Evolutionary conservation across 2,329 filamentous ascomycete genomes (phyloP), one percentile per base, ranked within the genome.

Genomic region (Alternaria gaisen): DNA sequence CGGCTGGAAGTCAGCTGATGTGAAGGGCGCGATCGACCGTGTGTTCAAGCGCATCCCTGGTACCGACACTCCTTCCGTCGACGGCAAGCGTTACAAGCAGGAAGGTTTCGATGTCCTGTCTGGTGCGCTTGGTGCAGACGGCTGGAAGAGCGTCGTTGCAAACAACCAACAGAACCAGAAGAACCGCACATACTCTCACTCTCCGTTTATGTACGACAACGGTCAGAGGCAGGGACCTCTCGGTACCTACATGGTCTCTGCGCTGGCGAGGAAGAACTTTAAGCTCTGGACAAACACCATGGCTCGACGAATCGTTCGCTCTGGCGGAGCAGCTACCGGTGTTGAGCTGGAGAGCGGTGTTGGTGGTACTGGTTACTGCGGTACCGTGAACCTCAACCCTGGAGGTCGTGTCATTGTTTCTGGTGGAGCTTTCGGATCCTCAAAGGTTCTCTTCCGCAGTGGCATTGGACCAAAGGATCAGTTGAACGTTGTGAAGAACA

Each of bases 11-110:
- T 83, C 87, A 18, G 73, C 79, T 6, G 89, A 92, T 67, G 85
- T 92, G 73, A 79, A 80, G 61, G 73, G 80, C 24, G 86, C 90
- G 1, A 86, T 88, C 6, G 78, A 85, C 28, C 84, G 87, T 42
- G 86, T 90, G 7, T 93, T 92, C 74, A 80, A 82, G 36, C 85
- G 89, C n/a, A 92, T 92, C 63, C 89, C 89, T 0, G 90, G 90
- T 32, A 92, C 89, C 0, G 86, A 86, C 46, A 80, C 81, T 44
- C 90, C 91, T 1, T 92, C 89, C 0, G 80, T 82, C 67, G 90
- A 93, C 70, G 87, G 87, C 47, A 82, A 88, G 72, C 82, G 86
- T 26, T 92, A 92, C 77, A 83, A 87, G n/a, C 86, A 89, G 60
- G 83, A 89, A 61, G 88, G 89, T 4, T 92, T 88, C 73, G 81